Evolutionary conservation across 129 eudicot genomes (phyloP), one percentile per base, ranked within the genome.

Genomic region (Flaveria brownii): DNA sequence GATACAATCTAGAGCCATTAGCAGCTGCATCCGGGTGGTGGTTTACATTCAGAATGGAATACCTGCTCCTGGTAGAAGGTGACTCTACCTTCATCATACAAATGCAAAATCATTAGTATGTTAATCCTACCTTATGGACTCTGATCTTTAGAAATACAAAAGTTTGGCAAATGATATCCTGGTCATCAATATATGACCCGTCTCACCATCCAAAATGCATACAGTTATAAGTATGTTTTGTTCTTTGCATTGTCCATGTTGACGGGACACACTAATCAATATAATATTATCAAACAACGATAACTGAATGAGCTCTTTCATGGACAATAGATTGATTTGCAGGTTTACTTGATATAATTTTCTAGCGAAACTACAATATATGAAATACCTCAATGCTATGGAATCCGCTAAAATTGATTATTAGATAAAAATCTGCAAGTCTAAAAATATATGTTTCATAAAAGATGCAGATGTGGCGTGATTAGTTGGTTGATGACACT

Each of bases 121-220:
- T 49, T 41, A 49, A 75, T 57, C 23, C 15, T 75, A 56, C 54
- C 57, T 2, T 55, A 57, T 57, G 20, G 43, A 67, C 73, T 25
- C n/a, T n/a, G 43, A 49, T 49, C 8, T 64, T 49, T 75, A 18
- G 63, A 75, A 63, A 49, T 43, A 76, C 56, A 39, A 54, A 54
- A 54, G 30, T 67, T 39, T 77, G 67, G 73, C 3, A 60, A 60
- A 60, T 5, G 15, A 60, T 25, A 60, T 60, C 41, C 9, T 20
- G 1, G 66, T 65, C 13, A 66, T 52, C 16, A 54, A 13, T 76
- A 76, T 22, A 49, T 33, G 49, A 4, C 68, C 41, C 16, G 22
- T 75, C 63, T 75, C 17, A 15, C 63, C 22, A n/a, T 47, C 71
- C 18, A 41, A 73, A 39, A 73, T 42, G 42, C 16, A 42, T 45